Percentiles rank a stretch among this genome's conserved stretches.
These are phyloP conservation scores for Byssoonygena ceratinophila DNA, from an alignment of 2,329 filamentous ascomycete species.

Conservation along the genomic window DNA sequence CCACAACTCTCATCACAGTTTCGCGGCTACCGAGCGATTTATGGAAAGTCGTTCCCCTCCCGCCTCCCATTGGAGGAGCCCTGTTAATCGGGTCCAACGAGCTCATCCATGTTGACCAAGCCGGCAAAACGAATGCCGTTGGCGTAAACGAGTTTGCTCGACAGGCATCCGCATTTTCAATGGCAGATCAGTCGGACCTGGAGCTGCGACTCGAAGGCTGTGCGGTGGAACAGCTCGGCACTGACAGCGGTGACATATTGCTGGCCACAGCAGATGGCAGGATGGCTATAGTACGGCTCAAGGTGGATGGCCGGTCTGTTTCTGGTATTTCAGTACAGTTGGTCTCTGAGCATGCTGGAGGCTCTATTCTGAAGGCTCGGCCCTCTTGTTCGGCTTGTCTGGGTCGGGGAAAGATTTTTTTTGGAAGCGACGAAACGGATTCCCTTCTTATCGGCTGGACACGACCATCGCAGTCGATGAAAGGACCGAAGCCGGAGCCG, in stretches of 20 bases:
- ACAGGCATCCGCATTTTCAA: slow-evolving; percentile 68
- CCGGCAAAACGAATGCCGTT: slow-evolving; percentile 83
- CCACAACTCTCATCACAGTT: slow-evolving; percentile 83
- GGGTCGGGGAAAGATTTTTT: slow-evolving; percentile 60
- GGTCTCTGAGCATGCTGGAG: slow-evolving; percentile 53
- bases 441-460: slow-evolving; percentile 74
- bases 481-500: slow-evolving; percentile 46
- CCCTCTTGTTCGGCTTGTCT: slow-evolving; percentile 62
- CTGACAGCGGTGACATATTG: slow-evolving; percentile 72
- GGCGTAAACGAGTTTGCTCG: slow-evolving; percentile 86
- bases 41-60: slow-evolving; percentile 68
- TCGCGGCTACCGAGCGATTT: slow-evolving; percentile 77
- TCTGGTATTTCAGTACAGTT: slow-evolving; percentile 68
- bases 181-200: slow-evolving; percentile 76
- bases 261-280: slow-evolving; percentile 66
- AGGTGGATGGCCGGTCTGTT: slow-evolving; percentile 80
- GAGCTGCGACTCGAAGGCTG: slow-evolving; percentile 72
- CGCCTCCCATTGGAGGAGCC: slow-evolving; percentile 77
- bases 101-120: slow-evolving; percentile 89
- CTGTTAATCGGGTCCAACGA: slow-evolving; percentile 81
- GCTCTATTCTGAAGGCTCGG: slow-evolving; percentile 49
- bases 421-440: slow-evolving; percentile 75
- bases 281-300: slow-evolving; percentile 67
- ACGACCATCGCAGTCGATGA: slow-evolving; percentile 50
- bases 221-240: slow-evolving; percentile 62